Percentiles rank a stretch among this genome's conserved stretches.
These are phyloP conservation scores for Rhizophagus clarus DNA, from an alignment of 192 early-diverging fungal genomes.

Conservation along the genomic window DNA sequence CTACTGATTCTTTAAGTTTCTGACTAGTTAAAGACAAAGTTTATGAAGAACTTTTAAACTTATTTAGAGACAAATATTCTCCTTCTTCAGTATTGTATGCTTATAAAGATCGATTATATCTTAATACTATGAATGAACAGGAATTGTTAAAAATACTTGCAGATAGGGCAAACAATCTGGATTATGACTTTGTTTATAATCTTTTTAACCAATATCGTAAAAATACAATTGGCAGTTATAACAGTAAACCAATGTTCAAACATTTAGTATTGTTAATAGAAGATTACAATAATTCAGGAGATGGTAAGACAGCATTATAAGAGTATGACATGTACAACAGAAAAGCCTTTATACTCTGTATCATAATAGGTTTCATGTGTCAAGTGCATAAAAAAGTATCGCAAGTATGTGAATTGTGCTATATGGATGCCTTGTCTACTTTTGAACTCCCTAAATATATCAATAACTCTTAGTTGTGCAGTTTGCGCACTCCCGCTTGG, in stretches of 20 bases:
- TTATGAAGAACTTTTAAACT: background rate
- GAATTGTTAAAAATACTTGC: too few relatives aligned
- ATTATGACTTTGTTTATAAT: too few relatives aligned
- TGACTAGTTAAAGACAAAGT: background rate
- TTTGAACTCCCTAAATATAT: background rate
- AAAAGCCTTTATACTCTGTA: background rate
- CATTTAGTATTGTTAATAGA: background rate
- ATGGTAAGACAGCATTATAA: background rate
- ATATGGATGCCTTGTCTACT: background rate
- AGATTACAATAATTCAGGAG: background rate
- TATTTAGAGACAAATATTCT: background rate
- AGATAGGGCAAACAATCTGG: too few relatives aligned
- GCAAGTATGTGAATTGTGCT: background rate
- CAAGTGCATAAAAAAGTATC: background rate
- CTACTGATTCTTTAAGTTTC: background rate
- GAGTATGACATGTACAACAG: background rate
- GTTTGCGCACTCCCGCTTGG: background rate
- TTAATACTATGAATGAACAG: too few relatives aligned
- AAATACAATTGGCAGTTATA: background rate
- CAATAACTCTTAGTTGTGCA: background rate
- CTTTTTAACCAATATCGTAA: too few relatives aligned
- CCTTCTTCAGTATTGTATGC: too few relatives aligned
- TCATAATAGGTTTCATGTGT: background rate
- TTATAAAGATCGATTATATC: too few relatives aligned
- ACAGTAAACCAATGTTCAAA: background rate